These are phyloP conservation scores for Astrocystis sublimbata DNA, from an alignment of 495 filamentous ascomycete species.

Conservation along the genomic window DNA sequence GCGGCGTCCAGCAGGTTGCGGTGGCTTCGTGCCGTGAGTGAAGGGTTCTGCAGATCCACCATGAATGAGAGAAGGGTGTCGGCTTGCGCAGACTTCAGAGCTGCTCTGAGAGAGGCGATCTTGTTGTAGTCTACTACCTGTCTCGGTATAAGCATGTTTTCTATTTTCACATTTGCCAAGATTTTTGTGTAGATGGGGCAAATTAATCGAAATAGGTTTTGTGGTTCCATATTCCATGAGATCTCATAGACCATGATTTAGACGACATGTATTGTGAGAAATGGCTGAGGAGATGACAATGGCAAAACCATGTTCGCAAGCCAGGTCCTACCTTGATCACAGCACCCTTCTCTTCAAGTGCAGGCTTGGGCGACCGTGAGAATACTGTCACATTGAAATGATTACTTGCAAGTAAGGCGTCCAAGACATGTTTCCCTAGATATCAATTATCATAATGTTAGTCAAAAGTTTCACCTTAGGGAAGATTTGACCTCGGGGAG, in stretches of 20 bases:
- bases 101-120: not conserved
- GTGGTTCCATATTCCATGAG: not conserved
- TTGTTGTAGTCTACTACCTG: not conserved
- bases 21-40: not conserved
- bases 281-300: not conserved
- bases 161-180: too few species aligned
- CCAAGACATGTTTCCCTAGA: not conserved
- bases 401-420: not conserved
- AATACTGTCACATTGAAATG: not conserved
- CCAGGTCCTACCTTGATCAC: not conserved
- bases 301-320: not conserved
- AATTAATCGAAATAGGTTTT: not conserved
- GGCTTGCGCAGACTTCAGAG: not conserved
- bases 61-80: not conserved
- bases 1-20: not conserved
- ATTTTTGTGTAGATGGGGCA: not conserved
- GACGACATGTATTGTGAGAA: not conserved
- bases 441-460: not conserved
- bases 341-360: not conserved
- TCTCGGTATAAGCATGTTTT: not conserved
- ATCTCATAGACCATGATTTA: not conserved
- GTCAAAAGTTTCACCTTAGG: not conserved
- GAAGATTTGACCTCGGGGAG: too few species aligned
- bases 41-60: not conserved
- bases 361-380: not conserved